These are phyloP conservation scores for Sphaerobolus stellatus DNA, from an alignment of 1,284 basidiomycete genomes.

Conservation along the genomic window DNA sequence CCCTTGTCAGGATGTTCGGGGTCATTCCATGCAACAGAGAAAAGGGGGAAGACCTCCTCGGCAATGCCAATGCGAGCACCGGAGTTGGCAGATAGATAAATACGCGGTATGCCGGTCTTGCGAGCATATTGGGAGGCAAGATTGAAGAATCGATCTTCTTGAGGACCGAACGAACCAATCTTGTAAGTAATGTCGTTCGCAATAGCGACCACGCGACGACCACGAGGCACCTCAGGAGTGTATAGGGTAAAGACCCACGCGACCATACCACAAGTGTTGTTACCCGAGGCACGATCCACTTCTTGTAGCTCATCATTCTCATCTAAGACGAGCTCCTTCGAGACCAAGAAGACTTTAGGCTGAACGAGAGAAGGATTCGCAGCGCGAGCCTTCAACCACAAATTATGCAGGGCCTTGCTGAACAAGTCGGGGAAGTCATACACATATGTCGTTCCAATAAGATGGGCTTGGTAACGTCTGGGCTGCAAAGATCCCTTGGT, in stretches of 20 bases:
- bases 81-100: constrained; percentile 98
- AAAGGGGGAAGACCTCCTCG: constrained; percentile 87
- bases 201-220: constrained; percentile 86
- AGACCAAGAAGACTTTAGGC: constrained; percentile 79
- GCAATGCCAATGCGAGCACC: constrained; percentile 96
- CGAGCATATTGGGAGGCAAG: constrained; percentile 94
- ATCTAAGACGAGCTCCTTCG: constrained; percentile 90
- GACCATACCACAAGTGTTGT: constrained; percentile 97
- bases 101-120: constrained; percentile 82
- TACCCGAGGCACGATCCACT: constrained; percentile 88
- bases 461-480: constrained; percentile 98
- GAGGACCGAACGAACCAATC: constrained; percentile 97
- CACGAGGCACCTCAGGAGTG: constrained; percentile 92
- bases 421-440: constrained; percentile 99
- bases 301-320: constrained; percentile 90
- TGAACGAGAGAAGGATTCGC: constrained; percentile 65
- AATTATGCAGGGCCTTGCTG: constrained; percentile 92
- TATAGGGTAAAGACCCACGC: constrained; percentile 93
- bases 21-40: constrained; percentile 92
- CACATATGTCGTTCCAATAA: constrained; percentile 97
- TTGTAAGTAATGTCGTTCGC: constrained; percentile 99
- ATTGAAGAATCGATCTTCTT: constrained; percentile 96
- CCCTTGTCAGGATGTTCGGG: constrained; percentile 87
- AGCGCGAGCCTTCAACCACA: constrained; percentile 79
- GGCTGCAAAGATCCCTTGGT: constrained; percentile 99